Base-by-base conservation (phyloP, 352 stramenopile species). In the Globisporangium polare region DNA sequence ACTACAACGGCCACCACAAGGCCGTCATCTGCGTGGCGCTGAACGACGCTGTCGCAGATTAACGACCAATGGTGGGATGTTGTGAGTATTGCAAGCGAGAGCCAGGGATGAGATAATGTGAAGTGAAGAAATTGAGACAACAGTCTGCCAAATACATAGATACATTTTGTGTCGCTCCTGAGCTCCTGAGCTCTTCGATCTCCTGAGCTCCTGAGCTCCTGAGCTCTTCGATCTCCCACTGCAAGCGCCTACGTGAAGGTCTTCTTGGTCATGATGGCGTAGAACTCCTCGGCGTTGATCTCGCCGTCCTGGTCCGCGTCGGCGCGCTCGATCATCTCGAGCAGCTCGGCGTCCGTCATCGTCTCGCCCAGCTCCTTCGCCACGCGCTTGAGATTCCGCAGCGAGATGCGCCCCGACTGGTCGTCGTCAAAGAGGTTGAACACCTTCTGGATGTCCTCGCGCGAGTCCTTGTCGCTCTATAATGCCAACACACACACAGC, bases 291-390 rank as follows among this genome's bases (percentile, higher is more conserved):
- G 58, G 96, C 80, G 62, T 95, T 98, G 72, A 99, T 98, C 79
- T 98, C 92, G 43, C 97, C 97, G 71, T 98, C 93, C 58, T 97
- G 91, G 73, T 98, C 92, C 0, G 87, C 69, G 71, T 99, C 92
- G 1, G 97, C 97, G 51, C 97, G 85, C 73, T 99, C 96, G 66
- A 99, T 99, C 97, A 99, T 99, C 77, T 99, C 96, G 53, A 99
- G 88, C 66, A 99, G 76, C 84, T 99, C 97, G 58, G 98, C 96
- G 73, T 99, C 95, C 24, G 95, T 98, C 89, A 99, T 99, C 65
- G 93, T 98, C 82, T 99, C 97, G 41, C 97, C 97, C n/a, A 99
- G 79, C 71, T 99, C 97, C 63, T 98, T 97, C 20, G 97, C 96
- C 37, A 99, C 94, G 62, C 96, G 85, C 72, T 98, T 99, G 61